These are phyloP conservation scores for Phytophthora quininea DNA, from an alignment of 352 stramenopile species.

Conservation along the genomic window DNA sequence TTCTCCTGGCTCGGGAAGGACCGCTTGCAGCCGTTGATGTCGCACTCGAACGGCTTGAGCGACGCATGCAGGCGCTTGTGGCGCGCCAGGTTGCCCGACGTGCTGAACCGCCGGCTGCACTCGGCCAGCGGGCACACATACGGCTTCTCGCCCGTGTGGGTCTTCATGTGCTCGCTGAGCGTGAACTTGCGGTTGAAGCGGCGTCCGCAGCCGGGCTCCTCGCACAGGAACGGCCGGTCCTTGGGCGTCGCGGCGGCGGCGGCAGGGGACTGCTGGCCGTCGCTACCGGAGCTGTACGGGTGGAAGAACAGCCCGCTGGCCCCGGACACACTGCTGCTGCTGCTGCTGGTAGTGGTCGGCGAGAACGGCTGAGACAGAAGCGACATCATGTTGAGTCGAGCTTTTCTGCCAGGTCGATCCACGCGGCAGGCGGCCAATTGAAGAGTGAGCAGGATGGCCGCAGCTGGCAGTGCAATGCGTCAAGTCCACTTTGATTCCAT, in stretches of 20 bases:
- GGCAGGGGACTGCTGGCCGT: slow-evolving; percentile 4
- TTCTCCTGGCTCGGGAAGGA: slow-evolving; percentile 52
- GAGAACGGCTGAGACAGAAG: slow-evolving; percentile 37
- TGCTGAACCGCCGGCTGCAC: slow-evolving; percentile 62
- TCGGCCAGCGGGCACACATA: slow-evolving; percentile 49
- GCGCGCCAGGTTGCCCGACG: slow-evolving; percentile 58
- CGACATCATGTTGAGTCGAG: slow-evolving; percentile 32
- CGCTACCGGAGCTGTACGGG: slow-evolving; percentile 11
- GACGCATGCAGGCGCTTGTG: slow-evolving; percentile 59
- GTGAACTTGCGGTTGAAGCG: slow-evolving; percentile 66
- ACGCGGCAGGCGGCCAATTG: slow-evolving; percentile 24
- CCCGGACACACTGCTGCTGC: neutral
- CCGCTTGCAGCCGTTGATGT: slow-evolving; percentile 46
- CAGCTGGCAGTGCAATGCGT: neutral
- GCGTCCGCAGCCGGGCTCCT: slow-evolving; percentile 43
- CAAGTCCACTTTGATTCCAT: slow-evolving; percentile 2
- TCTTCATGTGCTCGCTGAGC: slow-evolving; percentile 64
- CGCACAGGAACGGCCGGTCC: slow-evolving; percentile 51
- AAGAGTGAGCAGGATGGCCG: slow-evolving; percentile 19
- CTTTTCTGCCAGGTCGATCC: neutral
- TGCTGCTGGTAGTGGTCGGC: slow-evolving; percentile 13
- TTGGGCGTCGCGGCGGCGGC: slow-evolving; percentile 12
- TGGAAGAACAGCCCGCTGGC: slow-evolving; percentile 19
- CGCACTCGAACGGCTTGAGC: slow-evolving; percentile 55
- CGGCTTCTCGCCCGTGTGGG: slow-evolving; percentile 60